A percentile compares a stretch with the other conserved stretches of the same genome.
These are phyloP conservation scores for Cryptosporidium muris DNA, from an alignment of 169 alveolate species.

Conservation along the genomic window DNA sequence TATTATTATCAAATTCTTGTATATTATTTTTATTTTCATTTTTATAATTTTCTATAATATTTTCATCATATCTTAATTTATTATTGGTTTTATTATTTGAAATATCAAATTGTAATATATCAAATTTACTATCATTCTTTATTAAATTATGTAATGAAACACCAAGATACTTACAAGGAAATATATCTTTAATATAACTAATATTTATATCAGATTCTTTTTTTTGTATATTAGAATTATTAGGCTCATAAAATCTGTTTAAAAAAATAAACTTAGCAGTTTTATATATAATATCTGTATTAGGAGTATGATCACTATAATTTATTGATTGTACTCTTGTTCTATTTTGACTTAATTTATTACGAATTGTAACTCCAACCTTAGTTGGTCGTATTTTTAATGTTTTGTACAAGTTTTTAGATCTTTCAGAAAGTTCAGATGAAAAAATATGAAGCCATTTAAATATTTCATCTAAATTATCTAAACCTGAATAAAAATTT, in stretches of 20 bases:
- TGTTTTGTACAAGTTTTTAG: not conserved
- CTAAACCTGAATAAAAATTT: slow-evolving; percentile 12
- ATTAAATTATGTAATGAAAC: slow-evolving; percentile 8
- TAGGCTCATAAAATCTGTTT: slow-evolving; percentile 4
- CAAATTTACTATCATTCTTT: not conserved
- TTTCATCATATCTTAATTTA: no score
- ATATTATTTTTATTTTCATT: no score
- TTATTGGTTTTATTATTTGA: no score
- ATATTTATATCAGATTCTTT: not conserved
- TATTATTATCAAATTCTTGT: no score
- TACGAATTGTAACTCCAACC: slow-evolving; percentile 20
- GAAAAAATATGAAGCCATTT: slow-evolving; percentile 50
- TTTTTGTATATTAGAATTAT: no score
- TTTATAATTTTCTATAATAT: not conserved
- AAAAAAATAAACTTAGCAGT: slow-evolving; percentile 16
- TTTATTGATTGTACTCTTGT: slow-evolving; percentile 9
- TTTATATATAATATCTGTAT: slow-evolving; percentile 14
- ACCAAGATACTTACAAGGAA: slow-evolving; percentile 50
- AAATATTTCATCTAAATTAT: not conserved
- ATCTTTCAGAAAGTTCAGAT: slow-evolving; percentile 38
- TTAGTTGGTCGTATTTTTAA: slow-evolving; percentile 38
- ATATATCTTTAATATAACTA: not conserved
- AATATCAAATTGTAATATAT: not conserved
- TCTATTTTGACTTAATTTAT: not conserved
- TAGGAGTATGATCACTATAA: slow-evolving; percentile 28